Percentiles rank a stretch among this genome's conserved stretches.
These are phyloP conservation scores for Neostapfia colusana DNA, from an alignment of 176 grass and related monocot species.

Conservation along the genomic window DNA sequence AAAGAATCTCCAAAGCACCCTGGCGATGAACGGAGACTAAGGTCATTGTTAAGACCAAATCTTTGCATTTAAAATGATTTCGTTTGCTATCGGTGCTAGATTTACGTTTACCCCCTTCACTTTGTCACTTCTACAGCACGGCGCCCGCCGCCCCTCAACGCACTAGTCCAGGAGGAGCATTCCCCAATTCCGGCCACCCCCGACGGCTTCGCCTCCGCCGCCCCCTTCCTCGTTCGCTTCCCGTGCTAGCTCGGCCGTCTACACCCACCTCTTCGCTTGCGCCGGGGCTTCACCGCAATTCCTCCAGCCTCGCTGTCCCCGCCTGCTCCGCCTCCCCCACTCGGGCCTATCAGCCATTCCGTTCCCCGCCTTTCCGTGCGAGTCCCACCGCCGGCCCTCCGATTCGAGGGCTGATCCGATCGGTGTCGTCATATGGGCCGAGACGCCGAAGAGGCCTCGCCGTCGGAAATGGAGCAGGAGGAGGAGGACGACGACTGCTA, in stretches of 20 bases:
- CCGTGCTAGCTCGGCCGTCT: slow-evolving; percentile 16
- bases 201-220: slow-evolving; percentile 20
- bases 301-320: background rate
- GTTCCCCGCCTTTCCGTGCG: slow-evolving; percentile 15
- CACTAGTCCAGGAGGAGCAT: slow-evolving; percentile 5
- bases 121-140: slow-evolving; percentile 1
- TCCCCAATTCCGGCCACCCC: slow-evolving; percentile 40
- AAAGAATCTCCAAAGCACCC: background rate
- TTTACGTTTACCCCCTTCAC: slow-evolving; percentile 26
- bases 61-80: background rate
- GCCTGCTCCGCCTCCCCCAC: background rate
- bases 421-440: slow-evolving; percentile 35
- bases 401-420: slow-evolving; percentile 51
- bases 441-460: slow-evolving; percentile 44
- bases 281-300: background rate
- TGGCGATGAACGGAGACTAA: background rate
- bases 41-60: background rate
- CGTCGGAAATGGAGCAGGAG: slow-evolving; percentile 62
- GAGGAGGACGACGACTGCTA: slow-evolving; percentile 78
- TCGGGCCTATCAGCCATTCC: slow-evolving; percentile 16
- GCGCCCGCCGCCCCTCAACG: background rate
- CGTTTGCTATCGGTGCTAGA: background rate
- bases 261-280: background rate
- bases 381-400: background rate
- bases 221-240: background rate